phyloP scores from a whole-genome alignment of 352 stramenopile species.

The Chrysophaeum taylorii region DNA sequence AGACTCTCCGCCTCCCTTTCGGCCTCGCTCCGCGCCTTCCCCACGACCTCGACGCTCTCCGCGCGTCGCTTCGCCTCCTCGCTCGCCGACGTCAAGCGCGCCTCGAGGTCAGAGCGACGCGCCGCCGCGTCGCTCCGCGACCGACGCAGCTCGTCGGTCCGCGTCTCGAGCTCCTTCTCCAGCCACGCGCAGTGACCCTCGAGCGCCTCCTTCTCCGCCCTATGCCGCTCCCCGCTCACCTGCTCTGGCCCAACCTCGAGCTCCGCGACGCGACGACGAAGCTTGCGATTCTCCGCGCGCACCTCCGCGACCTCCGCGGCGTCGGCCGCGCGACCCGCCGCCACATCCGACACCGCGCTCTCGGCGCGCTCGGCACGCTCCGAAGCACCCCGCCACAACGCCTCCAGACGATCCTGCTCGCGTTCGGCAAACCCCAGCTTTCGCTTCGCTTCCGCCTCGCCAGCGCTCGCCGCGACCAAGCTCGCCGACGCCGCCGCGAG shows the following conservation, averaged over 20 bases:
- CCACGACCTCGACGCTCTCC: not conserved
- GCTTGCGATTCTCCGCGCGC: not conserved
- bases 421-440: not conserved
- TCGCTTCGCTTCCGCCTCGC: not conserved
- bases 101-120: not conserved
- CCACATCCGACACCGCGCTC: not conserved
- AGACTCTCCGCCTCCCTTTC: too few relatives aligned
- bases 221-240: not conserved
- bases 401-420: not conserved
- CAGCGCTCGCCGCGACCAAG: not conserved
- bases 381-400: too few relatives aligned
- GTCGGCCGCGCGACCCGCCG: not conserved
- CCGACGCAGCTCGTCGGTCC: not conserved
- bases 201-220: not conserved
- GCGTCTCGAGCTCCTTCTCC: not conserved
- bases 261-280: not conserved
- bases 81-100: not conserved
- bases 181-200: not conserved
- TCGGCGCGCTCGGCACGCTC: not conserved
- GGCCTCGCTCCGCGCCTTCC: not conserved
- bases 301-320: not conserved
- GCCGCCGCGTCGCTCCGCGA: not conserved
- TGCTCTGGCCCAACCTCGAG: too few relatives aligned
- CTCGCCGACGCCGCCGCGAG: not conserved
- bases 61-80: not conserved